Evolutionary conservation across 371 early-diverging fungal genomes (phyloP).

Genomic region (Mucor sp.): DNA sequence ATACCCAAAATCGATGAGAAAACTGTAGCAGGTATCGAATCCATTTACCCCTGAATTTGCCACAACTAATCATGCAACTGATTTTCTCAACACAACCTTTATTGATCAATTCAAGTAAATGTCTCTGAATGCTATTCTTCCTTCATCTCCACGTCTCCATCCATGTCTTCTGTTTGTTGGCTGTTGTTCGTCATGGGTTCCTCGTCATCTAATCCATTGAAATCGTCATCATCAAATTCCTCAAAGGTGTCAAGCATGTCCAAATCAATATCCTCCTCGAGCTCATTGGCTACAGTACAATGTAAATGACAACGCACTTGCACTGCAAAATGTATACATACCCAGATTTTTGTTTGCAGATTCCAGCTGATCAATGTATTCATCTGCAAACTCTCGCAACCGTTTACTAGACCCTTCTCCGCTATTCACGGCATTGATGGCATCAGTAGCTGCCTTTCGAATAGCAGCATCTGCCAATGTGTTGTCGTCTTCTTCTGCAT

Average conservation of each 20-base stretch:
- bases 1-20: too few relatives aligned
- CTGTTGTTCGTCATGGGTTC: neutral
- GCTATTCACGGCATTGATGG: slow-evolving; percentile 1
- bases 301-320: neutral
- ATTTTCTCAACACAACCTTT: too few relatives aligned
- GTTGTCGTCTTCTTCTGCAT: slow-evolving; percentile 1
- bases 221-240: slow-evolving; percentile 13
- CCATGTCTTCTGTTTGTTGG: neutral
- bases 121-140: neutral
- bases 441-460: slow-evolving; percentile 4
- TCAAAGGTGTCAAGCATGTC: slow-evolving; percentile 6
- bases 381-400: slow-evolving; percentile 22
- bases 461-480: neutral
- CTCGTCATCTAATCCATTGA: slow-evolving; percentile 15
- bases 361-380: slow-evolving; percentile 21
- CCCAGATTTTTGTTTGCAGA: neutral
- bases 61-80: too few relatives aligned
- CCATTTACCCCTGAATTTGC: neutral
- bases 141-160: neutral
- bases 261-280: slow-evolving; percentile 8
- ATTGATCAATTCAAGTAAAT: neutral
- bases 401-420: neutral
- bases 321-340: neutral
- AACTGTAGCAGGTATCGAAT: too few relatives aligned
- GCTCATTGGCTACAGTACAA: slow-evolving; percentile 2